Base-by-base conservation (phyloP, 1,284 basidiomycete genomes). In the Leccinum subspadiceum region DNA sequence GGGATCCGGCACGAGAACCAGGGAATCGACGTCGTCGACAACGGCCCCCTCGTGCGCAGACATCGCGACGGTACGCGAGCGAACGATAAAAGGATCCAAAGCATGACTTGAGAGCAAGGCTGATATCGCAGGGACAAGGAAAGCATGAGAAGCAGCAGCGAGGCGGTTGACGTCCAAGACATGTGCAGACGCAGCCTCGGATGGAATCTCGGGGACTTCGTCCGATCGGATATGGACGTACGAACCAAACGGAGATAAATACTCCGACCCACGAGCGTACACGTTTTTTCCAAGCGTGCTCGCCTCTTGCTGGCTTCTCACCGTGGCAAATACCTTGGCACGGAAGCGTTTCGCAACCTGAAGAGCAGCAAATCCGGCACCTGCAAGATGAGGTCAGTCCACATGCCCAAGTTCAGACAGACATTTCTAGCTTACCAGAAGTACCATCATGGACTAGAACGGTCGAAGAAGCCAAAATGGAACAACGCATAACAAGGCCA, bases 401-500 rank as follows among this genome's bases (percentile, higher is more conserved):
- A 41, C 1, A 9, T 51, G 9, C 44, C 10, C 17, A 51, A 12
- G 13, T 26, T 20, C 10, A 20, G 24, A 35, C 4, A 10, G 24
- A 29, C 3, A 51, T 24, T n/a, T 24, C 3, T 26, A 13, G 6
- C 8, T 33, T 52, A 73, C 70, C 63, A 57, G 70, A 71, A 33
- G 61, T 37, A 12, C 64, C 70, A 52, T 72, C 67, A 20, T 73
- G 70, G n/a, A 73, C 56, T 3, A 71, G 65, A n/a, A 71, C 60
- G 0, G 59, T 61, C 7, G 70, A 73, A 48, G 63, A 58, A 7
- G 68, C 48, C 0, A 62, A 63, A 37, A 71, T 60, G 22, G 61
- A 59, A 48, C 60, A 64, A 4, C 62, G 68, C 1, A 54, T 46
- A 13, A 66, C 61, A 17, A 73, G 62, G 39, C 70, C 70, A 8